Evolutionary conservation across 2,329 filamentous ascomycete species (phyloP).

Genomic region (Fusarium neocosmosporiellum): DNA sequence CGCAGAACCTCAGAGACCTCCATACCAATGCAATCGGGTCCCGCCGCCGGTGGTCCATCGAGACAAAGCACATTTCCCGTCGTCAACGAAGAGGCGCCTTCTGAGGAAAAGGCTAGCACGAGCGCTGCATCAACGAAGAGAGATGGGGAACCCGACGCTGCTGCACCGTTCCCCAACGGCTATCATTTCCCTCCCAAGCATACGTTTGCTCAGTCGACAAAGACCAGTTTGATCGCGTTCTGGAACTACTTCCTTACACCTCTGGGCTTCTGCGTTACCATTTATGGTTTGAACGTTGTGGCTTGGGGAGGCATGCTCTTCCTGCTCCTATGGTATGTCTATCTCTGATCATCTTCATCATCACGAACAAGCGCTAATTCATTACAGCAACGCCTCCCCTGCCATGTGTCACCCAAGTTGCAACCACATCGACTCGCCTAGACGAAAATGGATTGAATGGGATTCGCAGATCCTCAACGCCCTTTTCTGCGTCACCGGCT

Average conservation of each 20-base stretch:
- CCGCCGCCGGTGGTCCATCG: constrained; percentile 38
- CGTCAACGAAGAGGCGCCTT: constrained; percentile 35
- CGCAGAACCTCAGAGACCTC: constrained; percentile 31
- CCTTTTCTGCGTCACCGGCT: constrained; percentile 88
- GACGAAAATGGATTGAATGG: constrained; percentile 87
- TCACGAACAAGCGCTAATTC: constrained; percentile 14
- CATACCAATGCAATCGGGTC: constrained; percentile 23
- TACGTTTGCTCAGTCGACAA: constrained; percentile 68
- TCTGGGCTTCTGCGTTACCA: constrained; percentile 78
- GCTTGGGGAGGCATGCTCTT: constrained; percentile 95
- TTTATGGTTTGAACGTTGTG: constrained; percentile 85
- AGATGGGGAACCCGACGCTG: constrained; percentile 41
- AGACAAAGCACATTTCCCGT: constrained; percentile 34
- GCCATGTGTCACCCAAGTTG: constrained; percentile 79
- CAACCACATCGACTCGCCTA: constrained; percentile 78
- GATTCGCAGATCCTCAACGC: constrained; percentile 83
- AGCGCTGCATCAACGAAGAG: constrained; percentile 14
- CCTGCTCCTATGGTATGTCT: constrained; percentile 76
- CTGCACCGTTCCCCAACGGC: constrained; percentile 67
- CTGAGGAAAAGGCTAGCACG: constrained; percentile 10
- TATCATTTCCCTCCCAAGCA: constrained; percentile 74
- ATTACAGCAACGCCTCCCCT: constrained; percentile 55
- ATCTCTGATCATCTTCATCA: neutral
- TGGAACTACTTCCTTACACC: constrained; percentile 81
- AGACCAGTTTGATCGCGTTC: constrained; percentile 69